Base-by-base conservation (phyloP, 2,329 filamentous ascomycete species). In the Diaporthe citriasiana region DNA sequence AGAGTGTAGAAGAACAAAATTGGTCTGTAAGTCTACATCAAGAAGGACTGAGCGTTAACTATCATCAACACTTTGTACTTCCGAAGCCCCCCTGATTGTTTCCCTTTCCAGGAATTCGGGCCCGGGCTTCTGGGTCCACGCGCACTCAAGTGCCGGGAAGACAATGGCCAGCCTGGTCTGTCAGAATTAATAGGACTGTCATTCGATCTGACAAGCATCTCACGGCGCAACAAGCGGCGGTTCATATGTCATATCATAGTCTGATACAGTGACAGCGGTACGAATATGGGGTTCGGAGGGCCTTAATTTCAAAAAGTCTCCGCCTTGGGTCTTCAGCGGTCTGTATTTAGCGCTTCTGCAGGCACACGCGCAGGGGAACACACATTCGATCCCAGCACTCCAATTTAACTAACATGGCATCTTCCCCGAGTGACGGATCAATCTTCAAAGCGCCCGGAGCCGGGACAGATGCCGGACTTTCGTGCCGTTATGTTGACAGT, bases 281-380 rank as follows among this genome's bases (percentile, higher is more conserved):
- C n/a, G n/a, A 25, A 25, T 27, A 35, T 51, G 55, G 56, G 45
- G 42, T 60, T 56, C 22, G 22, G 17, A 9, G 19, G 30, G 22
- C 55, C 69, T 71, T 71, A 51, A 71, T 71, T 71, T 71, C 63
- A n/a, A 6, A 3, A 6, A 19, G 63, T 51, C 45, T 38, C 45
- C 45, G 60, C 60, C 60, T 35, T 47, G 7, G 59, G 40, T n/a
- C 17, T 27, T 12, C 47, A 47, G 59, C 40, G 40, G 59, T n/a
- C 27, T 66, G 30, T 6, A 17, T 66, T 51, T 66, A 33, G 42
- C 45, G 45, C 30, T 66, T 25, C 27, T 25, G 60, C 42, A 47
- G 40, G 40, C 9, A 30, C 30, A 66, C 5, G 5, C 25, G 19
- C 60, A 66, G 63, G 63, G 63, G 63, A 22, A 22, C 7, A 51